phyloP scores from a whole-genome alignment of 2,329 filamentous ascomycete species.

The Truncatella angustata region DNA sequence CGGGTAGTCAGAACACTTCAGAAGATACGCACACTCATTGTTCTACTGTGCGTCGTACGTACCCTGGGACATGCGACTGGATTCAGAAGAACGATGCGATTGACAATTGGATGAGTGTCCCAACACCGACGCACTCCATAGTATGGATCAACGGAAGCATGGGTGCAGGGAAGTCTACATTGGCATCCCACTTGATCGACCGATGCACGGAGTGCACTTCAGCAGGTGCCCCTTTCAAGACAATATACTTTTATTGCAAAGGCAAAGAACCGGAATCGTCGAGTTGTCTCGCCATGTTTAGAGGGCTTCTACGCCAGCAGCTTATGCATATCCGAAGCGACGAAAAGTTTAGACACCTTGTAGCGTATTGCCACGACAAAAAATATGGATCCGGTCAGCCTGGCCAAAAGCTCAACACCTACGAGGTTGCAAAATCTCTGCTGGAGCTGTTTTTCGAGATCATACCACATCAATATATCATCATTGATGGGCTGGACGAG shows the following conservation, averaged over 20 bases:
- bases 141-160: conserved; percentile 32
- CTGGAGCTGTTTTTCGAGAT: conserved; percentile 6
- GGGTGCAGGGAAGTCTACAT: conserved; percentile 40
- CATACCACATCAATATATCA: conserved; percentile 27
- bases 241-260: conserved; percentile 39
- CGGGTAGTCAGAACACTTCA: conserved; percentile 10
- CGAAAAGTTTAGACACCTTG: not conserved
- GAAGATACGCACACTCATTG: conserved; percentile 13
- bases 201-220: conserved; percentile 16
- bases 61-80: conserved; percentile 18
- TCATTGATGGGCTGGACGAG: conserved; percentile 46
- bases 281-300: not conserved
- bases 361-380: conserved; percentile 3
- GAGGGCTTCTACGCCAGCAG: conserved; percentile 1
- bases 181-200: conserved; percentile 38
- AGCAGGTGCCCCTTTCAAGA: conserved; percentile 15
- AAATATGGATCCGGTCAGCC: not conserved
- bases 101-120: conserved; percentile 18
- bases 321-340: not conserved
- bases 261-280: not conserved
- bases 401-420: not conserved
- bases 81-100: conserved; percentile 18
- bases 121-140: conserved; percentile 19
- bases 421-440: not conserved
- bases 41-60: conserved; percentile 7